Evolutionary conservation across 345 rosid species (phyloP), one percentile per base, ranked within the genome.

Genomic region (Firmiana major): DNA sequence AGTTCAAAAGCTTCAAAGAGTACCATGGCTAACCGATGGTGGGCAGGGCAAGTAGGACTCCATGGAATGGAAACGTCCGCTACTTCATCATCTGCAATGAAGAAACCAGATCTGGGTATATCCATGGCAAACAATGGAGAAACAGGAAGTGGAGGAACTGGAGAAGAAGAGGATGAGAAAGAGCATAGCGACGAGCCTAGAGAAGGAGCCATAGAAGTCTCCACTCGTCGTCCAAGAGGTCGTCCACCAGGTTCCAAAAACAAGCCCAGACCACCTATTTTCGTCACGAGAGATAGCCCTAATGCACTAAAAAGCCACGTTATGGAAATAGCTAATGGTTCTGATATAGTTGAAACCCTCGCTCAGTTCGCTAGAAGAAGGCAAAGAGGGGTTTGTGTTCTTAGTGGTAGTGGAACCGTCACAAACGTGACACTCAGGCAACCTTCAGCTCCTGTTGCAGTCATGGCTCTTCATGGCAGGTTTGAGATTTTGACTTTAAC

Each of bases 31-130:
- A 75, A 63, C 53, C 78, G 43, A 74, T 87, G 93, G 93, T 90
- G 93, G 93, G 78, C 90, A 11, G 91, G 88, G 54, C 91, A 88
- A 76, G 85, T 88, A 75, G 89, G 88, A 59, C 76, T 90, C 55
- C 81, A 87, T 0, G 90, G 87, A 19, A 79, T 88, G 63, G 90
- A 90, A 75, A 83, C 87, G 57, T 83, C 90, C 28, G 84, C 91
- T 5, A 81, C 87, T 51, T 85, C 87, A 74, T 83, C 93, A 2
- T 85, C 93, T 85, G 89, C 86, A 31, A 71, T 89, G 86, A 86
- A 90, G 86, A 88, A 87, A 78, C 89, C 93, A 82, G 91, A 90
- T 88, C 91, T 90, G 70, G 90, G 90, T 60, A 90, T 90, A 80
- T 90, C 93, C 74, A 88, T 90, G 81, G 75, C 85, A 55, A 88